phyloP scores from a whole-genome alignment of 345 rosid genomes.

The Moricandia arvensis region DNA sequence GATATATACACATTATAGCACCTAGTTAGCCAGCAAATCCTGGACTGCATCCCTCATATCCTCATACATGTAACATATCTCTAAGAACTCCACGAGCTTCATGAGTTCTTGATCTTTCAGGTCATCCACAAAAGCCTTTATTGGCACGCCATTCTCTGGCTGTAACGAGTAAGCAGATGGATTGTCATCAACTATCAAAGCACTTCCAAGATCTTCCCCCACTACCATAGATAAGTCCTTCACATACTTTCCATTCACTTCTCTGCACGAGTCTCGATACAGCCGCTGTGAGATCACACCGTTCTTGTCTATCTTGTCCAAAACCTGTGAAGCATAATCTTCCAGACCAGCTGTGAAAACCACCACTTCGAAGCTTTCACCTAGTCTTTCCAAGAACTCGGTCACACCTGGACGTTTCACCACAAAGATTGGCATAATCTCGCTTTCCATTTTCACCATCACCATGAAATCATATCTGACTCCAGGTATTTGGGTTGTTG shows the following conservation, averaged over 20 bases:
- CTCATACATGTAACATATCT: slow-evolving; percentile 45
- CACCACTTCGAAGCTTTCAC: slow-evolving; percentile 55
- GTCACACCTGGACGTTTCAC: slow-evolving; percentile 85
- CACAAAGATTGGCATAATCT: slow-evolving; percentile 60
- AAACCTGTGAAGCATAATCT: slow-evolving; percentile 74
- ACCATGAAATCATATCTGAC: slow-evolving; percentile 60
- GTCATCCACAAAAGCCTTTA: slow-evolving; percentile 45
- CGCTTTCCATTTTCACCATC: slow-evolving; percentile 52
- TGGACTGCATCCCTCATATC: slow-evolving; percentile 78
- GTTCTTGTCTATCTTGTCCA: slow-evolving; percentile 58
- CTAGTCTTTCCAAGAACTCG: slow-evolving; percentile 53
- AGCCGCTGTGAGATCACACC: slow-evolving; percentile 65
- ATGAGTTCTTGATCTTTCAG: slow-evolving; percentile 41
- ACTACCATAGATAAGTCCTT: slow-evolving; percentile 69
- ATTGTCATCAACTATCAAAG: slow-evolving; percentile 78
- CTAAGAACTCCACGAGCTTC: slow-evolving; percentile 52
- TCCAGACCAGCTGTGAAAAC: slow-evolving; percentile 83
- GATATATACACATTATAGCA: slow-evolving; percentile 4
- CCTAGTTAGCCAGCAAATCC: slow-evolving; percentile 21
- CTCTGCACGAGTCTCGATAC: slow-evolving; percentile 71
- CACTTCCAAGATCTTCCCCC: slow-evolving; percentile 60
- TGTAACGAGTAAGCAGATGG: slow-evolving; percentile 67
- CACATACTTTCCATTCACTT: slow-evolving; percentile 60
- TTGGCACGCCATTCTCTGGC: slow-evolving; percentile 78
- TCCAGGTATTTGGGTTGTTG: slow-evolving; percentile 57